These are phyloP conservation scores for Verticillium albo-atrum DNA, from an alignment of 2,329 filamentous ascomycete species.

Conservation along the genomic window DNA sequence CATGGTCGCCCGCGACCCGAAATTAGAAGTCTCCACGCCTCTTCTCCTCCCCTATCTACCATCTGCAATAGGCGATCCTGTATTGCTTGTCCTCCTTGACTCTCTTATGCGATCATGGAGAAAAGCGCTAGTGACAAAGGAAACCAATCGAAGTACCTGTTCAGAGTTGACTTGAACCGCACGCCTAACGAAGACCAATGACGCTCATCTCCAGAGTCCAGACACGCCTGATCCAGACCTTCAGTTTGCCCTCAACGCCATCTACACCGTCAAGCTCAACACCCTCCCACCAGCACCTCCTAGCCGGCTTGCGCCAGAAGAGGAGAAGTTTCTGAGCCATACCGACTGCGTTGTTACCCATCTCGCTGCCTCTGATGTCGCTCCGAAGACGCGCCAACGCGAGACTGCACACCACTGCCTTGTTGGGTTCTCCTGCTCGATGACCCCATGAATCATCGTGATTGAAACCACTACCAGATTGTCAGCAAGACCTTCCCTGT, in stretches of 20 bases:
- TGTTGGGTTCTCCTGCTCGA: slow-evolving; percentile 94
- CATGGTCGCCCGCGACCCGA: background rate
- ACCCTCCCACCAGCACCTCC: slow-evolving; percentile 98
- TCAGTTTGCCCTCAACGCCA: slow-evolving; percentile 85
- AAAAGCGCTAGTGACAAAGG: background rate
- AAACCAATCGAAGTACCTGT: background rate
- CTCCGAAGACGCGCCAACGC: slow-evolving; percentile 89
- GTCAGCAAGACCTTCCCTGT: slow-evolving; percentile 3
- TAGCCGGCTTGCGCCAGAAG: slow-evolving; percentile 96
- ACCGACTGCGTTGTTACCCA: slow-evolving; percentile 75
- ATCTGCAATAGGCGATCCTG: background rate
- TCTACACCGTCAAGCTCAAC: slow-evolving; percentile 87
- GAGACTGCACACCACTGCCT: slow-evolving; percentile 96
- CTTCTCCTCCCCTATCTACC: too few relatives aligned
- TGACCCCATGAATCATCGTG: slow-evolving; percentile 95
- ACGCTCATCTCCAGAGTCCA: slow-evolving; percentile 99
- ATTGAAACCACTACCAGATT: slow-evolving; percentile 74
- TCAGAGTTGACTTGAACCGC: background rate
- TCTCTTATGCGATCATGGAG: background rate
- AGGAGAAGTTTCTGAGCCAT: slow-evolving; percentile 98
- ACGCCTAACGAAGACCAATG: slow-evolving; percentile 66
- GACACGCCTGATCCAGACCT: slow-evolving; percentile 96
- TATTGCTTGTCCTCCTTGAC: background rate
- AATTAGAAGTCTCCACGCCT: background rate
- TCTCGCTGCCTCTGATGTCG: slow-evolving; percentile 77